Evolutionary conservation across 116 monocot species (phyloP), one percentile per base, ranked within the genome.

Genomic region (Posidonia oceanica): DNA sequence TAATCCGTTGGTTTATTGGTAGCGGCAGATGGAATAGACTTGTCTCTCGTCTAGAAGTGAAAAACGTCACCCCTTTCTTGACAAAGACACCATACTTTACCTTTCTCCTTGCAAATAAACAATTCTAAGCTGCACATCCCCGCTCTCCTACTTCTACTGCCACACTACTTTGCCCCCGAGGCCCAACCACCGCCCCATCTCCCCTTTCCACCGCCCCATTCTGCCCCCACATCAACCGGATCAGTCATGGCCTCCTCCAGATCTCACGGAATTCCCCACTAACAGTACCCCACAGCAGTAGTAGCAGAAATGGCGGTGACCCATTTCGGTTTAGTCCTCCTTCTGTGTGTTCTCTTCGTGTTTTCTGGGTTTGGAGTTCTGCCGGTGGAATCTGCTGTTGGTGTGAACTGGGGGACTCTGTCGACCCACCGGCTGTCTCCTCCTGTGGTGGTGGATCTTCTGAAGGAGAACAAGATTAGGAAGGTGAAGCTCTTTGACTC

Each of bases 401-500:
- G 90, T 7, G 85, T 94, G 72, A 94, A 94, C 82, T 94, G 94
- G 94, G 94, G 94, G 11, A 86, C 82, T 0, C 41, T 88, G 54
- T 77, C 85, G 1, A 82, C 86, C 29, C 94, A 94, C 86, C 68
- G 69, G 77, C 72, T 91, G 11, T 36, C 88, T 6, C 86, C 94
- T n/a, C 52, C 75, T 52, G 66, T 88, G 42, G 91, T 86, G 44
- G 91, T 94, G 77, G 86, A 88, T 74, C 86, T 94, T 42, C 23
- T 94, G 79, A 82, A 66, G 72, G 71, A 80, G 36, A 94, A 94
- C 69, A 75, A 63, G 74, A 86, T 94, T 54, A 69, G 64, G 8
- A 94, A 91, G 73, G 94, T 91, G 72, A 94, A 94, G 83, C 84
- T 94, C 48, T 94, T 94, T 75, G 94, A 91, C 22, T 64, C 91